Evolutionary conservation across 2,329 filamentous ascomycete genomes (phyloP), one percentile per base, ranked within the genome.

Genomic region (Elsinoe perseae): DNA sequence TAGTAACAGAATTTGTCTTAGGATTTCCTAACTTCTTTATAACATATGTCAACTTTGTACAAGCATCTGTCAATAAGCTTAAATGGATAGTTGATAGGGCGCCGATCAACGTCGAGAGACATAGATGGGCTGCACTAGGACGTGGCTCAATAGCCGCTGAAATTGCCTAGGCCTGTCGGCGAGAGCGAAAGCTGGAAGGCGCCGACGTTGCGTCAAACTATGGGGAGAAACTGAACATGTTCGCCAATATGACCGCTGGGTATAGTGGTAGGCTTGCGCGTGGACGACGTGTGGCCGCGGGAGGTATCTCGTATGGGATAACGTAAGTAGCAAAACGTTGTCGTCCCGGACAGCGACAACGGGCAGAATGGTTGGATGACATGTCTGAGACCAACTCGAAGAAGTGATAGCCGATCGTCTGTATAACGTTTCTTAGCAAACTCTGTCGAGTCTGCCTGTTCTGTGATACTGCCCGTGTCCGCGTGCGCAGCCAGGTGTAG

Each of bases 71-170:
- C 32, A 44, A 25, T 44, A 25, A 44, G 23, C 20, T 25, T 44
- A 23, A 25, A 23, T 1, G 20, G 40, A 25, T 44, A 44, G 40
- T 44, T 44, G 40, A 18, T n/a, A 12, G 20, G 40, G n/a, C 5
- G 40, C 18, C 9, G n/a, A 44, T 12, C 23, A 44, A 44, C 40
- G 40, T 44, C 40, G 40, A 44, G 23, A 25, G 40, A 44, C 23
- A 21, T 9, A 44, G 20, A 44, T 44, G 10, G 40, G 20, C 40
- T 44, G 16, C 20, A 44, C 32, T 36, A 18, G 21, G 1, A 10
- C 25, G 40, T 44, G 40, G 40, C 40, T 44, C 40, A 44, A 44
- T 44, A 44, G 40, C 20, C 40, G 40, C 40, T 44, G 40, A n/a
- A 44, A 21, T 44, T 27, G 40, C 40, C 23, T 25, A 12, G 40